These are phyloP conservation scores for Saccharomycopsis sp. DNA, from an alignment of 805 yeast genomes.

Conservation along the genomic window DNA sequence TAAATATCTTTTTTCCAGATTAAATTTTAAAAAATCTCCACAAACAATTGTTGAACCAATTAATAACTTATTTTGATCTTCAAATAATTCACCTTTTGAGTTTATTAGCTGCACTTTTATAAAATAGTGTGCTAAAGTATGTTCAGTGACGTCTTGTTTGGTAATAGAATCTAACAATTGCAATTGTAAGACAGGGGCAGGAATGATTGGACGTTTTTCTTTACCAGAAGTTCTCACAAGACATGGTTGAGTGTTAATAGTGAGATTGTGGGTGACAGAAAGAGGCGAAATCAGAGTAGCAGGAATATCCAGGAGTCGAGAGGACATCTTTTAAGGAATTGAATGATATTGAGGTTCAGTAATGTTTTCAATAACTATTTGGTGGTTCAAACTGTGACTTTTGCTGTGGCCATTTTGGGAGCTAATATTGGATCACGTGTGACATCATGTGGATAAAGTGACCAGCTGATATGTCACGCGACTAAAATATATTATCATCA, in stretches of 20 bases:
- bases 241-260: constrained; percentile 12
- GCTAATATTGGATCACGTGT: too few species aligned
- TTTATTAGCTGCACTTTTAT: constrained; percentile 1
- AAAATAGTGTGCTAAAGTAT: constrained; percentile 5
- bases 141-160: constrained; percentile 7
- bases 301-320: too few species aligned
- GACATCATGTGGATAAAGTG: too few species aligned
- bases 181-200: constrained; percentile 13
- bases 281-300: too few species aligned
- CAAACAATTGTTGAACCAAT: constrained; percentile 11
- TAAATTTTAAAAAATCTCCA: constrained; percentile 8
- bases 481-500: too few species aligned
- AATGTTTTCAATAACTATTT: too few species aligned
- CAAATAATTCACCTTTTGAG: not conserved
- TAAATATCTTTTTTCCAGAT: constrained; percentile 3
- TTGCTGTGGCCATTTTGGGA: too few species aligned
- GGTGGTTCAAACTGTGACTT: too few species aligned
- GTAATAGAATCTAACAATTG: constrained; percentile 5
- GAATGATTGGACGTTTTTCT: constrained; percentile 12
- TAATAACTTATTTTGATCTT: not conserved
- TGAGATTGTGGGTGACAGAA: too few species aligned
- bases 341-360: too few species aligned
- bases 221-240: constrained; percentile 11
- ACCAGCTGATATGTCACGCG: too few species aligned
- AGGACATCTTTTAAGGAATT: too few species aligned